Percentiles rank a stretch among this genome's conserved stretches.
Conservation (phyloP, 495 filamentous ascomycete genomes). For the Trichocladium antarcticum region DNA sequence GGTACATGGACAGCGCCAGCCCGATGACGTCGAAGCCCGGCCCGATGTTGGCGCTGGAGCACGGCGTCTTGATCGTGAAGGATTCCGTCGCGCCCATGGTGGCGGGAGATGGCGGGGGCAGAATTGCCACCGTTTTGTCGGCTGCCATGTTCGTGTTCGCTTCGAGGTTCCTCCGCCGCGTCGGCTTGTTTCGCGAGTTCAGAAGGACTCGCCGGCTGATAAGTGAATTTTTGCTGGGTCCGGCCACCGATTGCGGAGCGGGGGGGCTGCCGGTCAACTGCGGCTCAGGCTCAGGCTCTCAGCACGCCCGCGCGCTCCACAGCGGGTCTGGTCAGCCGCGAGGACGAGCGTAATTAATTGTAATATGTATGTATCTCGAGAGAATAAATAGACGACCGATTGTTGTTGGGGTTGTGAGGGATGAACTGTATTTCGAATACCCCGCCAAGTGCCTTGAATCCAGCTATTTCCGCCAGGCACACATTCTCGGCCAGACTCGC, state of each 20-base stretch:
- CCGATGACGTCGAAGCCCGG: constrained; percentile 97
- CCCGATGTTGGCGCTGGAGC: constrained; percentile 90
- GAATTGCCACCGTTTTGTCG: background rate
- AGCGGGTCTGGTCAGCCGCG: no score
- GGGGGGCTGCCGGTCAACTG: constrained; percentile 1
- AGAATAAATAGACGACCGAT: no score
- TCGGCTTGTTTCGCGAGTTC: background rate
- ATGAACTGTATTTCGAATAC: no score
- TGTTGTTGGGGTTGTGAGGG: no score
- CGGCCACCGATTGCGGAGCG: constrained; percentile 13
- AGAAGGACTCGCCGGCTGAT: background rate
- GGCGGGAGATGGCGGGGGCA: no score
- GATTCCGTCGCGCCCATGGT: constrained; percentile 30
- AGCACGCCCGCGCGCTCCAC: constrained; percentile 8
- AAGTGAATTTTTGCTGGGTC: constrained; percentile 4
- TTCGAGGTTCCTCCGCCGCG: background rate
- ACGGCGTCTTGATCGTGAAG: constrained; percentile 58
- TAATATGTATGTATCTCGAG: no score
- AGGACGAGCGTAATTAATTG: no score
- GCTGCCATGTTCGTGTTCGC: background rate
- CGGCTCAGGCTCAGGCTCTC: background rate
- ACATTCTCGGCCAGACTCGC: no score
- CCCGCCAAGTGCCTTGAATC: no score
- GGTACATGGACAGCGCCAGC: constrained; percentile 78
- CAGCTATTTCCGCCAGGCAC: no score